phyloP scores from a whole-genome alignment of 1,284 basidiomycete genomes.

The Gymnopus androsaceus region DNA sequence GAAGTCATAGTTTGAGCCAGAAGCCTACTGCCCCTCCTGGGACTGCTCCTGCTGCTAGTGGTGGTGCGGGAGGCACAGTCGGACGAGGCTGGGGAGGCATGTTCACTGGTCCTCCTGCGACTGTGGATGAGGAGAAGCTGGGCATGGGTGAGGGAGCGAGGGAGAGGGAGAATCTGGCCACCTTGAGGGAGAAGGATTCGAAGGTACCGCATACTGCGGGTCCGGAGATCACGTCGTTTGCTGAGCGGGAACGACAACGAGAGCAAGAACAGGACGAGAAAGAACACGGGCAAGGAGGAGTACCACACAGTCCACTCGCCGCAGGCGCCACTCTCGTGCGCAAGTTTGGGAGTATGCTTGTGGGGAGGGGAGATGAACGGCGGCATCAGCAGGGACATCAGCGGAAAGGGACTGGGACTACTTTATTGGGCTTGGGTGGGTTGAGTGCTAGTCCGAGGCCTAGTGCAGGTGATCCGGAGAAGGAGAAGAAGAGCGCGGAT shows the following conservation, averaged over 20 bases:
- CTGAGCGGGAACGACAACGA: conserved; percentile 34
- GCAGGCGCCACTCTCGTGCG: conserved; percentile 70
- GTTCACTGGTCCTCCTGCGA: conserved; percentile 9
- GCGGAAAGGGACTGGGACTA: conserved; percentile 50
- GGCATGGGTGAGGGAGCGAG: background rate
- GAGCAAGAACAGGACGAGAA: conserved; percentile 22
- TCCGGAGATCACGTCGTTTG: conserved; percentile 20
- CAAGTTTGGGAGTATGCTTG: conserved; percentile 71
- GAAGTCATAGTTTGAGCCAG: conserved; percentile 79
- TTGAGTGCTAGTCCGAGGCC: conserved; percentile 43
- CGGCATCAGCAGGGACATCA: conserved; percentile 36
- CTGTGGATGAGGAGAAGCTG: conserved; percentile 8
- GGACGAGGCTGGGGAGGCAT: conserved; percentile 36
- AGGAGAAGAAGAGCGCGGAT: conserved; percentile 18
- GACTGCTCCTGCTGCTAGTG: background rate
- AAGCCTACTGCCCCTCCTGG: conserved; percentile 46
- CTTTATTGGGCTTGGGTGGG: no score
- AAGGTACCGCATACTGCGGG: conserved; percentile 15
- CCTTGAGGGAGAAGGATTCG: background rate
- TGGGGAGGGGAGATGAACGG: conserved; percentile 46
- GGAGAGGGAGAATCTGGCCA: no score
- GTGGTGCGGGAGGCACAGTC: background rate
- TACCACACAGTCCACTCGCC: conserved; percentile 41
- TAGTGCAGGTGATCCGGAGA: conserved; percentile 32
- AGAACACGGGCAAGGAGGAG: conserved; percentile 28